Conservation (phyloP, 306 rosid genomes). For the Rosa rugosa region DNA sequence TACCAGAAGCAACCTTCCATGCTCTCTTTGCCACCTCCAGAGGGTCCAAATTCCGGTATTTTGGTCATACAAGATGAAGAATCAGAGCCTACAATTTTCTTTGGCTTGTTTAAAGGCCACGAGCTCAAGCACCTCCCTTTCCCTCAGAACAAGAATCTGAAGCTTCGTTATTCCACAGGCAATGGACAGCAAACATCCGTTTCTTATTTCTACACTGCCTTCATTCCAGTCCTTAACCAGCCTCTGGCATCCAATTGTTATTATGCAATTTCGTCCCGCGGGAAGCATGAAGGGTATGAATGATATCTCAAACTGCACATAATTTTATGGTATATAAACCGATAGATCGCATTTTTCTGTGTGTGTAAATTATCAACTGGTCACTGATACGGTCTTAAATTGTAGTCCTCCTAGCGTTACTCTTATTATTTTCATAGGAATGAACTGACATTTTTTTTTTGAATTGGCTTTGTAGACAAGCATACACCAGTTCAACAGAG, state of each 20-base stretch:
- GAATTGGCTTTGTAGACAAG: constrained; percentile 40
- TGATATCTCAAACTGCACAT: background rate
- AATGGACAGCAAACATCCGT: background rate
- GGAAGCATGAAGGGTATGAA: constrained; percentile 54
- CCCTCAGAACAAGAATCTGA: constrained; percentile 58
- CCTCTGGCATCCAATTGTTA: constrained; percentile 61
- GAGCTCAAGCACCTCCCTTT: constrained; percentile 47
- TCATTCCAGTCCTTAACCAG: constrained; percentile 63
- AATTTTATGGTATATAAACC: background rate
- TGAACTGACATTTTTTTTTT: background rate
- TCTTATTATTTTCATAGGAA: background rate
- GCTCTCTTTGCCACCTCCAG: constrained; percentile 36
- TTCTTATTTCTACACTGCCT: constrained; percentile 37
- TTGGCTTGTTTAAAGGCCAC: constrained; percentile 40
- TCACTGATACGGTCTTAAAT: background rate
- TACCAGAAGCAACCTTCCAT: constrained; percentile 31
- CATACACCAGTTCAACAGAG: constrained; percentile 34
- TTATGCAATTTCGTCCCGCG: constrained; percentile 42
- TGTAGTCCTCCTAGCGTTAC: background rate
- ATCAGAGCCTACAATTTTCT: constrained; percentile 24
- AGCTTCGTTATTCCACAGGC: constrained; percentile 37
- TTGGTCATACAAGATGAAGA: constrained; percentile 56
- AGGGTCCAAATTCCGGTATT: constrained; percentile 63
- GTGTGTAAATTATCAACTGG: background rate
- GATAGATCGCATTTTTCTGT: background rate